phyloP scores from a whole-genome alignment of 345 rosid genomes.

The Rhodamnia rubescens region DNA sequence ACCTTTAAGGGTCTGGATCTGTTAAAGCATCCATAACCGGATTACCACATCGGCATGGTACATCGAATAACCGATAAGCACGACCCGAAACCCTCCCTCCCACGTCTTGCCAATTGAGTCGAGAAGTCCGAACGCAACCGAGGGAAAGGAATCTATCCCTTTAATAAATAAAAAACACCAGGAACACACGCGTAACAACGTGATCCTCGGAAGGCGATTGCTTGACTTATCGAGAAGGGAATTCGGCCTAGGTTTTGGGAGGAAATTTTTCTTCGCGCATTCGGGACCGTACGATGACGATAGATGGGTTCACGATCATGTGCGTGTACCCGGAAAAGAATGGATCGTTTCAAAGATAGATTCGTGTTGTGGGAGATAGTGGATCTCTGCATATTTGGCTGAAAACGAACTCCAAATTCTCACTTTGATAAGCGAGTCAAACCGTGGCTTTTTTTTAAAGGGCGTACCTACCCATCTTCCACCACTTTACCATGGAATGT shows the following conservation, averaged over 20 bases:
- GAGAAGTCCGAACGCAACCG: background rate
- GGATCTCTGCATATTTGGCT: background rate
- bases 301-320: background rate
- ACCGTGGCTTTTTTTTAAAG: background rate
- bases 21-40: too few relatives aligned
- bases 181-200: background rate
- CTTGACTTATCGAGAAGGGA: background rate
- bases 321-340: background rate
- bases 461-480: background rate
- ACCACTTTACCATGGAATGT: background rate
- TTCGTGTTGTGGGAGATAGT: background rate
- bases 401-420: background rate
- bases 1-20: too few relatives aligned
- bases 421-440: background rate
- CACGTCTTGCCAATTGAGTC: background rate
- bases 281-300: background rate
- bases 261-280: background rate
- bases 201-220: background rate
- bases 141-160: background rate
- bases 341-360: background rate
- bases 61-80: background rate
- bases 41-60: too few relatives aligned
- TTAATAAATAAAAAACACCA: background rate
- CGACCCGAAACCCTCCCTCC: background rate
- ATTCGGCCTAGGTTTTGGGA: background rate